These are phyloP conservation scores for Scheffersomyces lignosus DNA, from an alignment of 805 yeast species.

Conservation along the genomic window DNA sequence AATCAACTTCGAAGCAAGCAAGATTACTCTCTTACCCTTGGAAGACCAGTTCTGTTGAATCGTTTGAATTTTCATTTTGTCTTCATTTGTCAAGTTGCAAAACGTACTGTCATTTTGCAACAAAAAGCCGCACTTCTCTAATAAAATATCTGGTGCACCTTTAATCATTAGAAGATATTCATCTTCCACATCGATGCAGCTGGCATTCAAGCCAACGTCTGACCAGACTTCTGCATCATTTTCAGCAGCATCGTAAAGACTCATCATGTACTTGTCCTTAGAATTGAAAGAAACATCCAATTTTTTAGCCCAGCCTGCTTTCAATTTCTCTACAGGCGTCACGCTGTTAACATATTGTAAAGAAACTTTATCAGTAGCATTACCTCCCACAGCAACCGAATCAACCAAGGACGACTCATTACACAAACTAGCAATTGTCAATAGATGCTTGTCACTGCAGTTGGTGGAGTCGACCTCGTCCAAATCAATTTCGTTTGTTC, in stretches of 20 bases:
- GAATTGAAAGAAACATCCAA: conserved; percentile 45
- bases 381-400: conserved; percentile 34
- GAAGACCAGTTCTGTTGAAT: conserved; percentile 36
- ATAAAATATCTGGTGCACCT: conserved; percentile 49
- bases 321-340: conserved; percentile 10
- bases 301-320: conserved; percentile 19
- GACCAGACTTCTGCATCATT: conserved; percentile 8
- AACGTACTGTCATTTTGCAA: conserved; percentile 16
- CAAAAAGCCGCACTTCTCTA: conserved; percentile 26
- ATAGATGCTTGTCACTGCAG: conserved; percentile 1
- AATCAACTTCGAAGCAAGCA: conserved; percentile 24
- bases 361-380: conserved; percentile 51
- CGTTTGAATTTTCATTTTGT: conserved; percentile 17
- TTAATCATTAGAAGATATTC: conserved; percentile 31
- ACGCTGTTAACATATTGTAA: conserved; percentile 32
- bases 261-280: conserved; percentile 46
- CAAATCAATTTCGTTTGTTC: conserved; percentile 8
- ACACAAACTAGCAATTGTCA: conserved; percentile 32
- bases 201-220: conserved; percentile 10
- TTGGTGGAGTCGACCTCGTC: conserved; percentile 10
- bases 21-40: conserved; percentile 37
- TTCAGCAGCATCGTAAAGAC: conserved; percentile 20
- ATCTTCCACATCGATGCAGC: conserved; percentile 5
- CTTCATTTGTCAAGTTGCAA: conserved; percentile 14
- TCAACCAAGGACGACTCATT: conserved; percentile 30